Conservation (phyloP, 257 asterid species). For the Hygrophila difformis region DNA sequence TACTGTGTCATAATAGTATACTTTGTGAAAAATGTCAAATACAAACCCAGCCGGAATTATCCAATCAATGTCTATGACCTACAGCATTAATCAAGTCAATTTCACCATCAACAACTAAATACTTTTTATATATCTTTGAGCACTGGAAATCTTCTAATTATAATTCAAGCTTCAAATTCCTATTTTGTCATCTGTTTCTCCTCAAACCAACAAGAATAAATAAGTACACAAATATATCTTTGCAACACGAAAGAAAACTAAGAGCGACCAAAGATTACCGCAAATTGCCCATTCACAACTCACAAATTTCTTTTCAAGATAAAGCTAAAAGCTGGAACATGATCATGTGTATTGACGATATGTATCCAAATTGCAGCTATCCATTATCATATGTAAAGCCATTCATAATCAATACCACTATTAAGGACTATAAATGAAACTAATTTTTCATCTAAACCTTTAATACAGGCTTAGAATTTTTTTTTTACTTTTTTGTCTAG, state of each 20-base stretch:
- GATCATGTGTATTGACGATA: neutral
- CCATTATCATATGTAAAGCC: conserved; percentile 6
- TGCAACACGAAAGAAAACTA: neutral
- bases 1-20: too few relatives aligned
- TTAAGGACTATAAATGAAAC: conserved; percentile 2
- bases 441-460: neutral
- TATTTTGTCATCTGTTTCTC: neutral
- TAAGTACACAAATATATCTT: neutral
- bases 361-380: neutral
- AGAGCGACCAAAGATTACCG: neutral
- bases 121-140: conserved; percentile 3
- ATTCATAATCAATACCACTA: conserved; percentile 6
- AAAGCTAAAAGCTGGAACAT: neutral
- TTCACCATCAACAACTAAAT: neutral
- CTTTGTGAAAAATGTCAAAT: conserved; percentile 5
- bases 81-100: neutral
- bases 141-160: conserved; percentile 7
- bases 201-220: neutral
- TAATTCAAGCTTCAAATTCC: too few relatives aligned
- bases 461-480: too few relatives aligned
- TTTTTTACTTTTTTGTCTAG: conserved; percentile 3
- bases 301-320: too few relatives aligned
- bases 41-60: conserved; percentile 10
- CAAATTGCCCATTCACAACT: neutral
- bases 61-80: too few relatives aligned